Base-by-base conservation (phyloP, 2,329 filamentous ascomycete genomes). In the Neurospora sp. region DNA sequence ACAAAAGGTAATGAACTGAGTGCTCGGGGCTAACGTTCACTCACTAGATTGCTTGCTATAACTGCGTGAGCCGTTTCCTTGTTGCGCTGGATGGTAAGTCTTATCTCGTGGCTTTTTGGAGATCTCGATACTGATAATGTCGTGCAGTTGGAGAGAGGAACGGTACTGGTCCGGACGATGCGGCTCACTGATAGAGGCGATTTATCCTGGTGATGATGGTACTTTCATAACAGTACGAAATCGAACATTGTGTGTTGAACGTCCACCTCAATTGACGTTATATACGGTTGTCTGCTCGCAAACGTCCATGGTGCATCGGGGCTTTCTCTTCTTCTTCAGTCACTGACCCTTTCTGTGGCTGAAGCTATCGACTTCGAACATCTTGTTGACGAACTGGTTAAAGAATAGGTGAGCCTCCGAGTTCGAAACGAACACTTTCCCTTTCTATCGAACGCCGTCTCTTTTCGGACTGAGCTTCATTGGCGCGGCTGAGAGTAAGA, bases 41-140 rank as follows among this genome's bases (percentile, higher is more conserved):
- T 66, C 17, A 46, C 28, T 67, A 86, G 84, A 79, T 87, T 74
- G 91, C 91, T 12, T 88, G 87, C 69, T 96, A 96, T 78, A 96
- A 96, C 78, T 94, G 91, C 77, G 92, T 96, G 17, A 93, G 91
- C 78, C 86, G 92, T 38, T 94, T 96, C 75, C 79, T 96, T 74
- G 92, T 96, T 23, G 92, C 92, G 15, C 79, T 97, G 69, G 90
- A 96, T 81, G 91, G 88, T 89, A 80, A 79, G 86, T 81, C 69
- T 66, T 52, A 17, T 38, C 19, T 67, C 28, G 41, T 36, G 66
- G 15, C 39, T 37, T 37, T 41, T 37, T 36, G 67, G 67, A 57
- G 62, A 28, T 66, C 12, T 8, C 57, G 19, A 37, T 66, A 38
- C 78, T 81, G 74, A 82, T 71, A 57, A 67, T 68, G 28, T 23